A percentile compares a stretch with the other conserved stretches of the same genome.
Conservation (phyloP, 2,329 filamentous ascomycete genomes). For the Cladobotryum mycophilum region DNA sequence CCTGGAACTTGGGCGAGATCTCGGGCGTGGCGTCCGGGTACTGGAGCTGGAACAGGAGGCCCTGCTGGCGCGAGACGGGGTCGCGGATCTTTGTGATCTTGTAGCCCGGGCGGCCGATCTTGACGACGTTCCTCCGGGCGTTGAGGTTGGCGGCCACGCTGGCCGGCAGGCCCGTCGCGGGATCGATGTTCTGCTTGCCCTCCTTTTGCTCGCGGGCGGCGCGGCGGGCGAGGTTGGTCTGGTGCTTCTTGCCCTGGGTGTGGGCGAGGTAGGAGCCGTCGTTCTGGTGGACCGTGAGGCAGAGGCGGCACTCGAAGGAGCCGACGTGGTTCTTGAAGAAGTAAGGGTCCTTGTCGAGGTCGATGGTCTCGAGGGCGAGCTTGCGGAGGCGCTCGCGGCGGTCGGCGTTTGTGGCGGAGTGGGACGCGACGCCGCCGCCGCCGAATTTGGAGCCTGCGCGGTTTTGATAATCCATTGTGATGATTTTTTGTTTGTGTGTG, state of each 20-base stretch:
- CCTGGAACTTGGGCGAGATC: constrained; percentile 75
- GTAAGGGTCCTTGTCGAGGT: constrained; percentile 98
- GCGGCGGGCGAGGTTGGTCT: constrained; percentile 93
- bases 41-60: constrained; percentile 90
- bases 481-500: background rate
- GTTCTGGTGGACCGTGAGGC: constrained; percentile 96
- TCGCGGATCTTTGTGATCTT: constrained; percentile 96
- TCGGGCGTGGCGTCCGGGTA: constrained; percentile 82
- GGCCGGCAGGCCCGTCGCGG: constrained; percentile 62
- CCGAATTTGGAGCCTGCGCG: constrained; percentile 96
- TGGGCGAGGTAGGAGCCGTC: constrained; percentile 98
- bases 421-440: constrained; percentile 90
- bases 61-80: constrained; percentile 79
- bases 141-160: constrained; percentile 68
- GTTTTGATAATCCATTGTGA: constrained; percentile 70
- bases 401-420: constrained; percentile 91
- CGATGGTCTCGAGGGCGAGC: constrained; percentile 96
- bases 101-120: constrained; percentile 94
- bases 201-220: constrained; percentile 94
- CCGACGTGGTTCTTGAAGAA: constrained; percentile 99
- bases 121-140: constrained; percentile 72
- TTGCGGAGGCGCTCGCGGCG: constrained; percentile 95
- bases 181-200: constrained; percentile 63
- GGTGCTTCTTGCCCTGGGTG: constrained; percentile 97
- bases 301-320: constrained; percentile 95